Conservation (phyloP, 2,329 filamentous ascomycete species). For the Botrytis sinoallii region DNA sequence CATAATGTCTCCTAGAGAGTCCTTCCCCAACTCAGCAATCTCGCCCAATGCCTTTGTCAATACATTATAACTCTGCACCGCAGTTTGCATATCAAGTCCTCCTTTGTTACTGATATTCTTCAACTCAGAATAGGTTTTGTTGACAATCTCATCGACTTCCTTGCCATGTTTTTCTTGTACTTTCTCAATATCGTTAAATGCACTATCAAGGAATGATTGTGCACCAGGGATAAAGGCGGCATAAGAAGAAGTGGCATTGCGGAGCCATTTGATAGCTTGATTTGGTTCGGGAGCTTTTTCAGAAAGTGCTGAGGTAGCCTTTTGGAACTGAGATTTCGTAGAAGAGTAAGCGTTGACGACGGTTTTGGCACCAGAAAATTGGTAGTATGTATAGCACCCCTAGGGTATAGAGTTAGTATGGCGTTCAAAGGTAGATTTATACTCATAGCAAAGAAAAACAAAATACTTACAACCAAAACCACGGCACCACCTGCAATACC, state of each 20-base stretch:
- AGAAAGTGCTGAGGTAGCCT: slow-evolving; percentile 58
- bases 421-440: neutral
- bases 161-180: slow-evolving; percentile 64
- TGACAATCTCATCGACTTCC: slow-evolving; percentile 67
- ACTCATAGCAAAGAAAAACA: neutral
- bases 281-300: slow-evolving; percentile 62
- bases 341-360: slow-evolving; percentile 50
- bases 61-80: slow-evolving; percentile 58
- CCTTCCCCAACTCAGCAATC: slow-evolving; percentile 59
- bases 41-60: slow-evolving; percentile 59
- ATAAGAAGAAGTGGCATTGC: slow-evolving; percentile 64
- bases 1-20: slow-evolving; percentile 62
- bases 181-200: slow-evolving; percentile 68
- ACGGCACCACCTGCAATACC: slow-evolving; percentile 49
- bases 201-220: slow-evolving; percentile 62
- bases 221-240: slow-evolving; percentile 70
- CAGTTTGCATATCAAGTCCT: slow-evolving; percentile 61
- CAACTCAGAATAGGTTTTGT: slow-evolving; percentile 65
- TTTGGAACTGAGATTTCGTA: slow-evolving; percentile 58
- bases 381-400: slow-evolving; percentile 51
- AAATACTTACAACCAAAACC: slow-evolving; percentile 40
- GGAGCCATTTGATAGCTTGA: slow-evolving; percentile 63
- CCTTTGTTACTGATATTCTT: slow-evolving; percentile 54
- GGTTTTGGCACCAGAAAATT: slow-evolving; percentile 46
- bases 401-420: slow-evolving; percentile 15